A percentile compares a stretch with the other conserved stretches of the same genome.
Conservation (phyloP, 2,329 filamentous ascomycete genomes). For the Calonectria pteridis region DNA sequence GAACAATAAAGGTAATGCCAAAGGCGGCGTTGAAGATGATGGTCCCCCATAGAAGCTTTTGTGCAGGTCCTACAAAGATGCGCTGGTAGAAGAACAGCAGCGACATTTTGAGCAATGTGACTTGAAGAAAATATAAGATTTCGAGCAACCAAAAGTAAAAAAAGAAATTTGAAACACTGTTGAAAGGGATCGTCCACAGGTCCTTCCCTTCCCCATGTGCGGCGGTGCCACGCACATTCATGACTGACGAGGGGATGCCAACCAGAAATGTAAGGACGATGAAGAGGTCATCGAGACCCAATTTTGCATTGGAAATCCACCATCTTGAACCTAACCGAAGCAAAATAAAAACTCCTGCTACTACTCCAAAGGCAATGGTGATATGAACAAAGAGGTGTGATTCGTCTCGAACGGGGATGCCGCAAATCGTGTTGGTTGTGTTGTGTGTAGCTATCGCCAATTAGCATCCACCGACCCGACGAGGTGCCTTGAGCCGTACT, state of each 20-base stretch:
- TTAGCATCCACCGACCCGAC: neutral
- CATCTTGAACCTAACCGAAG: constrained; percentile 36
- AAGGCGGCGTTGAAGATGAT: constrained; percentile 34
- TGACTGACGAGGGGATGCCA: constrained; percentile 30
- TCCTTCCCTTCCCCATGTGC: constrained; percentile 32
- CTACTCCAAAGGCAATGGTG: constrained; percentile 31
- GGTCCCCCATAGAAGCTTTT: constrained; percentile 32
- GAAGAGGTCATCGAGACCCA: constrained; percentile 38
- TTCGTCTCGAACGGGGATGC: constrained; percentile 30
- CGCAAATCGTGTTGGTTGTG: constrained; percentile 29
- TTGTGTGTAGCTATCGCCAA: constrained; percentile 28
- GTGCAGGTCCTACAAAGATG: constrained; percentile 30
- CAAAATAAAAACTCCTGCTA: constrained; percentile 33
- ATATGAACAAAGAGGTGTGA: constrained; percentile 28
- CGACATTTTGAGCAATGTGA: constrained; percentile 33
- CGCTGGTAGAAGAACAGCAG: constrained; percentile 37
- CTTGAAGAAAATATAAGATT: constrained; percentile 32
- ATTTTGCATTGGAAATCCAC: constrained; percentile 26
- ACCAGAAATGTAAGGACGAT: constrained; percentile 22
- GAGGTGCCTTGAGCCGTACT: constrained; percentile 20
- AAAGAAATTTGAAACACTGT: constrained; percentile 30
- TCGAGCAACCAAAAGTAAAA: constrained; percentile 33
- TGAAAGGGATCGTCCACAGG: constrained; percentile 32
- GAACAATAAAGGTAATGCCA: constrained; percentile 48
- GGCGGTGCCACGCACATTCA: constrained; percentile 33